These are phyloP conservation scores for Combretum micranthum DNA, from an alignment of 345 rosid genomes.

Conservation along the genomic window DNA sequence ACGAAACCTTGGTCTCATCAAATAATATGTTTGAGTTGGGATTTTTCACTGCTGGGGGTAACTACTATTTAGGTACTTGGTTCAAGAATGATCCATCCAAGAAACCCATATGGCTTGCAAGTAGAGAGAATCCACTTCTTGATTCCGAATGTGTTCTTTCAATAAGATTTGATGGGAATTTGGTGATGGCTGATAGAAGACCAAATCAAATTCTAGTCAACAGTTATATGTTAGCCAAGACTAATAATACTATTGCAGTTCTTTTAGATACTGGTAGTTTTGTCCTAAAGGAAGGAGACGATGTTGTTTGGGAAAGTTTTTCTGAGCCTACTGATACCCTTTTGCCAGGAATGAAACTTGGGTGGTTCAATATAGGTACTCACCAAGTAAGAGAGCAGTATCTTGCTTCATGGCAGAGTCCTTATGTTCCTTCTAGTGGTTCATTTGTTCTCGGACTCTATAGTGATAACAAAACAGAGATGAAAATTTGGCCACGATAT, in stretches of 20 bases:
- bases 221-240: neutral
- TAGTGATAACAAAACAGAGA: neutral
- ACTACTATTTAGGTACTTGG: conserved; percentile 7
- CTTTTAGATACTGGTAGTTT: conserved; percentile 10
- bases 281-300: neutral
- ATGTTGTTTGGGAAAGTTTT: conserved; percentile 9
- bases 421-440: conserved; percentile 3
- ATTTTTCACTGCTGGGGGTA: conserved; percentile 1
- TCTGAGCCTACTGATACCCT: conserved; percentile 4
- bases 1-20: conserved; percentile 2
- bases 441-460: neutral
- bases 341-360: conserved; percentile 8
- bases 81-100: conserved; percentile 2
- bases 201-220: neutral
- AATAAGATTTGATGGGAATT: conserved; percentile 10
- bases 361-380: conserved; percentile 1
- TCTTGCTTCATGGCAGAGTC: conserved; percentile 8
- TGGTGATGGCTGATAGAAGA: neutral
- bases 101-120: conserved; percentile 6
- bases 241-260: neutral
- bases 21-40: conserved; percentile 7
- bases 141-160: conserved; percentile 2
- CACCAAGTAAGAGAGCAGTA: neutral
- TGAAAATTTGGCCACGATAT: neutral
- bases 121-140: neutral